Percentiles rank a stretch among this genome's conserved stretches.
phyloP scores from a whole-genome alignment of 140 eudicot genomes.

The Cichorium intybus region DNA sequence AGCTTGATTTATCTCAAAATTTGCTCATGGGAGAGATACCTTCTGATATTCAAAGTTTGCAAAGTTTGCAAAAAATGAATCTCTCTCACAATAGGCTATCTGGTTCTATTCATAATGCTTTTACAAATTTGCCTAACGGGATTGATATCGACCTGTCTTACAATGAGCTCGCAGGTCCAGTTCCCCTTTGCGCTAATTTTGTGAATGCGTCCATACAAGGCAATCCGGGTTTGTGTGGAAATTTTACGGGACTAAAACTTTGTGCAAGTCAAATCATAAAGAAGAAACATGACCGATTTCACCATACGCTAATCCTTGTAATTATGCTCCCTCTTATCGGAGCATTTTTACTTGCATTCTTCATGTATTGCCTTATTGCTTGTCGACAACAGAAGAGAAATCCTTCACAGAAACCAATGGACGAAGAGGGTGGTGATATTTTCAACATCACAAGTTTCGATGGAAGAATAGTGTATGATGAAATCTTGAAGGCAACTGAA shows the following conservation, averaged over 20 bases:
- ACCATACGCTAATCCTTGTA: not conserved
- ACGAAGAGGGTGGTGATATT: not conserved
- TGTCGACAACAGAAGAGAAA: not conserved
- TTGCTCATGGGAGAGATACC: not conserved
- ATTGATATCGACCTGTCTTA: not conserved
- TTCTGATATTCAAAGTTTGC: not conserved
- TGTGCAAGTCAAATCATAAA: not conserved
- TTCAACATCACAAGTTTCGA: not conserved
- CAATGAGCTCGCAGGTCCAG: too few relatives aligned
- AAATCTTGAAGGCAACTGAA: not conserved
- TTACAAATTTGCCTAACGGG: not conserved
- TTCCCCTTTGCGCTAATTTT: too few relatives aligned
- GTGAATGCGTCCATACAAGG: too few relatives aligned
- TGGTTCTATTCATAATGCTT: not conserved
- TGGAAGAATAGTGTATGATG: slow-evolving; percentile 3
- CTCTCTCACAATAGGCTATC: not conserved
- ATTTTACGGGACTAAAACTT: too few relatives aligned
- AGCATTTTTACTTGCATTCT: not conserved
- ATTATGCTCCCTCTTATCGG: slow-evolving; percentile 4
- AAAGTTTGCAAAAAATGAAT: not conserved
- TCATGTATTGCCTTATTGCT: not conserved
- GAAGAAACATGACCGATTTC: not conserved
- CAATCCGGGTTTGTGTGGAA: not conserved
- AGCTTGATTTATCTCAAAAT: not conserved
- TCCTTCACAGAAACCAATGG: not conserved